phyloP scores from a whole-genome alignment of 2,329 filamentous ascomycete species.

The Hortaea werneckii region DNA sequence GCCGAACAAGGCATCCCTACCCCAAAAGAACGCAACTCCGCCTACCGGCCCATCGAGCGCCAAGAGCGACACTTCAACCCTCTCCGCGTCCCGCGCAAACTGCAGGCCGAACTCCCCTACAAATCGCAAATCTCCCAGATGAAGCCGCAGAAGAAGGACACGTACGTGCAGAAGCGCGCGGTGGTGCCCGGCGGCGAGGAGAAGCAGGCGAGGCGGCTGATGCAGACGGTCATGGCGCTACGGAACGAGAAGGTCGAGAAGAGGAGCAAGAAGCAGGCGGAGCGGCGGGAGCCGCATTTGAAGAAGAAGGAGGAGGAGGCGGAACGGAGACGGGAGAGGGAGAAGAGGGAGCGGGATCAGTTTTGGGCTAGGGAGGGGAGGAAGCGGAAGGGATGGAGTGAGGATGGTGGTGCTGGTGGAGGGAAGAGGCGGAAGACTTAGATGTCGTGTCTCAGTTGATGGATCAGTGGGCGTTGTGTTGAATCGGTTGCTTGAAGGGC shows the following conservation, averaged over 20 bases:
- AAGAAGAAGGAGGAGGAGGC: conserved; percentile 72
- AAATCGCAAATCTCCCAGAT: conserved; percentile 80
- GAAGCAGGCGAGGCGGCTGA: conserved; percentile 73
- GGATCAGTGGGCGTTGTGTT: too few relatives aligned
- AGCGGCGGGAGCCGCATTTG: conserved; percentile 67
- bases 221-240: conserved; percentile 87
- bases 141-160: conserved; percentile 67
- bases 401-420: conserved; percentile 35
- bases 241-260: conserved; percentile 85
- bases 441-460: too few relatives aligned
- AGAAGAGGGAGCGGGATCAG: conserved; percentile 86
- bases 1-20: conserved; percentile 64
- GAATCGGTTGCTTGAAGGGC: too few relatives aligned
- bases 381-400: conserved; percentile 53
- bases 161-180: conserved; percentile 91
- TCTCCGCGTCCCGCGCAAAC: conserved; percentile 63
- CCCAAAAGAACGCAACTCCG: conserved; percentile 71
- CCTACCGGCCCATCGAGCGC: conserved; percentile 59
- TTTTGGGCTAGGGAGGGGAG: conserved; percentile 88
- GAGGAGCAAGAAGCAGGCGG: conserved; percentile 75
- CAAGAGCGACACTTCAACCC: conserved; percentile 45
- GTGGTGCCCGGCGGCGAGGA: conserved; percentile 77
- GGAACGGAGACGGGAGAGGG: conserved; percentile 75
- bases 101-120: conserved; percentile 80
- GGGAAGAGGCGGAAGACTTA: conserved; percentile 20